phyloP scores from a whole-genome alignment of 768 basidiomycete species.

The Phaffia australis region DNA sequence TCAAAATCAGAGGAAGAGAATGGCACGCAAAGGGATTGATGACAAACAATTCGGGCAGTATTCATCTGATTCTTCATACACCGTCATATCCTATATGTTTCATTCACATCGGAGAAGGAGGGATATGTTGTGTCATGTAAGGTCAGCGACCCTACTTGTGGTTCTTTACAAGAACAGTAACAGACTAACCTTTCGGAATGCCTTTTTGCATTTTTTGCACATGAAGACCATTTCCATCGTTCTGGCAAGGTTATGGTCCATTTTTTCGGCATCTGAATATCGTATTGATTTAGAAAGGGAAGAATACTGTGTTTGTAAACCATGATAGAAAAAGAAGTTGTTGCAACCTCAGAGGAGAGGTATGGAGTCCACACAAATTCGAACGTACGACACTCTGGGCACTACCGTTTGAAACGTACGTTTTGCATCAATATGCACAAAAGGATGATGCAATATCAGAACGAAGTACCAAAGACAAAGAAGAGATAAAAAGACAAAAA shows the following conservation, averaged over 20 bases:
- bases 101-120: neutral
- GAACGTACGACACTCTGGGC: too few relatives aligned
- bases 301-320: neutral
- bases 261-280: constrained; percentile 54
- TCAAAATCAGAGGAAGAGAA: neutral
- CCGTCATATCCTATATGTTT: constrained; percentile 53
- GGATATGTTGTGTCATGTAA: neutral
- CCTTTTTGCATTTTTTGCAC: constrained; percentile 89
- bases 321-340: constrained; percentile 6
- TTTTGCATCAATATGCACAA: too few relatives aligned
- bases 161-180: neutral
- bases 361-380: neutral
- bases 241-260: constrained; percentile 60
- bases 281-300: too few relatives aligned
- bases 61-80: constrained; percentile 93
- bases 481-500: neutral
- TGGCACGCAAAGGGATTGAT: constrained; percentile 35
- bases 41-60: constrained; percentile 97
- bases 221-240: constrained; percentile 74
- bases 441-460: too few relatives aligned
- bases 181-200: constrained; percentile 61
- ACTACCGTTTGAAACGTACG: too few relatives aligned
- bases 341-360: neutral
- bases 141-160: neutral
- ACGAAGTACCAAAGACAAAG: neutral